Evolutionary conservation across 768 basidiomycete genomes (phyloP).

Genomic region (Phlebiopsis flavidoalba): DNA sequence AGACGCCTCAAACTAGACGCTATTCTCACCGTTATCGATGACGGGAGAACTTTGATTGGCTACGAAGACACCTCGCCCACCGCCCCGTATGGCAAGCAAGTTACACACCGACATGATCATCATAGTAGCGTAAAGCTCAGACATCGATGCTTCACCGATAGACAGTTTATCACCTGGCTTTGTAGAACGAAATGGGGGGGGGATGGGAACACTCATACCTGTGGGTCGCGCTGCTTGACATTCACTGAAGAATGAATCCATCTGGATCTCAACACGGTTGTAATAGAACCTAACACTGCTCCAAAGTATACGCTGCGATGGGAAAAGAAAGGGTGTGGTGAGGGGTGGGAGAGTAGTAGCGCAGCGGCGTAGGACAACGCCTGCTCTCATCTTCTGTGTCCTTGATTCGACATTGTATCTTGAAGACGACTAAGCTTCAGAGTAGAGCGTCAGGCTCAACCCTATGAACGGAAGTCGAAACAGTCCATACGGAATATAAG

Average conservation of each 20-base stretch:
- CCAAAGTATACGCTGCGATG: slow-evolving; percentile 75
- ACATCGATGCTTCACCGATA: neutral
- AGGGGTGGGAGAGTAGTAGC: too few relatives aligned
- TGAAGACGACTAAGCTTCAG: slow-evolving; percentile 14
- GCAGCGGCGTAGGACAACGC: slow-evolving; percentile 67
- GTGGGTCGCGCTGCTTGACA: slow-evolving; percentile 76
- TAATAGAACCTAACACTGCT: too few relatives aligned
- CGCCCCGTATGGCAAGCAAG: slow-evolving; percentile 92
- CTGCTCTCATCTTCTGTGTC: slow-evolving; percentile 82
- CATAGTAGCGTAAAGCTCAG: slow-evolving; percentile 47
- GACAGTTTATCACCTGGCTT: neutral
- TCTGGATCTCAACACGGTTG: too few relatives aligned
- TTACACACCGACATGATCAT: slow-evolving; percentile 90
- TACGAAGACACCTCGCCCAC: slow-evolving; percentile 93
- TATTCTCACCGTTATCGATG: slow-evolving; percentile 87
- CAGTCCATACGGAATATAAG: too few relatives aligned
- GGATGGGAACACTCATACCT: slow-evolving; percentile 80
- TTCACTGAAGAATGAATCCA: slow-evolving; percentile 86
- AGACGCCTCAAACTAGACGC: slow-evolving; percentile 82
- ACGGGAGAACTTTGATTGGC: slow-evolving; percentile 78
- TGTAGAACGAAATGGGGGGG: slow-evolving; percentile 87
- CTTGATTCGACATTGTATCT: slow-evolving; percentile 77
- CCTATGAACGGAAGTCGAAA: slow-evolving; percentile 95
- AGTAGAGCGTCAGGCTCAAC: too few relatives aligned
- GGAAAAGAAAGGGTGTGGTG: too few relatives aligned